Base-by-base conservation (phyloP, 345 rosid species). In the Brassica juncea region DNA sequence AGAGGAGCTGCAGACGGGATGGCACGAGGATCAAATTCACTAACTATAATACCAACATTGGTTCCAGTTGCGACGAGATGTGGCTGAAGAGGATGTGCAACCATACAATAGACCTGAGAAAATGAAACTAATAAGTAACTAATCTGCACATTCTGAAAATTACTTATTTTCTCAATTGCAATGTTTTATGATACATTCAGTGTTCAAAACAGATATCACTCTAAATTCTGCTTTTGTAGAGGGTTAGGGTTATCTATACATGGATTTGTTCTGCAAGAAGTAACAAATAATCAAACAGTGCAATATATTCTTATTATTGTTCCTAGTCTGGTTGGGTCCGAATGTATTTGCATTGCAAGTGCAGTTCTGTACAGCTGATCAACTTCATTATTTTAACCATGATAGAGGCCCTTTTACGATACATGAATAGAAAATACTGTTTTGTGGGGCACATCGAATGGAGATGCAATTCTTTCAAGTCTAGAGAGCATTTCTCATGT, bases 51-150 rank as follows among this genome's bases (percentile, higher is more conserved):
- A 84, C 99, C 99, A 81, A 91, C 81, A 82, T 89, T 95, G 77
- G 98, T 93, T 77, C 99, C 99, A 71, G 97, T 87, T 69, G 93
- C 99, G 61, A 95, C 98, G 62, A 95, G 96, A 82, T 95, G 98
- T 71, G 99, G 99, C 87, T 95, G 99, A 60, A 95, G 86, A 75
- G 94, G 87, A 89, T 95, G 99, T 70, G 97, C 97, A 74, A 88
- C 98, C 98, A 95, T 95, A 81, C 98, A 93, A 82, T 91, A 93
- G 65, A 93, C 98, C 99, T 95, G 86, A 81, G 81, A 47, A 85
- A 70, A 19, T 76, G 59, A 67, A 82, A 82, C 65, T 67, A 66
- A 52, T 32, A 66, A 80, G 77, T 39, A 71, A 75, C 82, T 77
- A 71, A 74, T 42, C 81, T 42, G 27, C 19, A 64, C 4, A 70